Evolutionary conservation across 73 alveolate genomes (phyloP).

Genomic region (Paramecium primaurelia): DNA sequence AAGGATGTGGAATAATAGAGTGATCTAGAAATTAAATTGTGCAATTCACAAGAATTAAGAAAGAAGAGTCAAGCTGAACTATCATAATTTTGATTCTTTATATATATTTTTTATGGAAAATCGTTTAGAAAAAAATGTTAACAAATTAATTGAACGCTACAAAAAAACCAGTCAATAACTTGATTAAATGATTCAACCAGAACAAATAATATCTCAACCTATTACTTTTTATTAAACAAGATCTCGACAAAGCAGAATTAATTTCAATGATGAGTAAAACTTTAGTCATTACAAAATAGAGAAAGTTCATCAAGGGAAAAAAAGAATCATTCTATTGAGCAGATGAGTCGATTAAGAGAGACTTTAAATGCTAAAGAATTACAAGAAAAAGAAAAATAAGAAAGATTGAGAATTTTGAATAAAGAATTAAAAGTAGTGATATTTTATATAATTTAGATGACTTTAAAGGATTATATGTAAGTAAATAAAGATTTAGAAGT

Average conservation of each 20-base stretch:
- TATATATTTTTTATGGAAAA: not conserved
- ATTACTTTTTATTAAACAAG: not conserved
- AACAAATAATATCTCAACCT: not conserved
- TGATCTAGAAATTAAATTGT: not conserved
- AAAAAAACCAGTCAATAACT: conserved; percentile 31
- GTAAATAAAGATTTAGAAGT: conserved; percentile 9
- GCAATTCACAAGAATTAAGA: not conserved
- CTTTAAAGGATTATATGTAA: conserved; percentile 31
- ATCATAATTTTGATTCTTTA: not conserved
- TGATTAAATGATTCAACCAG: not conserved
- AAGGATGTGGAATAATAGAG: not conserved
- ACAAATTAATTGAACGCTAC: conserved; percentile 9
- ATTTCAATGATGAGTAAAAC: not conserved
- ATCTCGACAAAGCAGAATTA: conserved; percentile 16
- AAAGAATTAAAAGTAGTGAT: conserved; percentile 12
- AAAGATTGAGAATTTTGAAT: conserved; percentile 3
- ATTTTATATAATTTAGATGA: not conserved
- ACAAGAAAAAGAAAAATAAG: conserved; percentile 26
- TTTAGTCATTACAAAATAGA: not conserved
- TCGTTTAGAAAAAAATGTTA: conserved; percentile 14
- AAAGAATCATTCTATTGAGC: conserved; percentile 18
- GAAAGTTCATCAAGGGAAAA: conserved; percentile 23
- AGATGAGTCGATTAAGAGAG: conserved; percentile 1
- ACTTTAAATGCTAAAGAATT: conserved; percentile 42
- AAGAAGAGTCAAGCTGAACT: not conserved